Base-by-base conservation (phyloP, 2,329 filamentous ascomycete species). In the Aciculosporium take region DNA sequence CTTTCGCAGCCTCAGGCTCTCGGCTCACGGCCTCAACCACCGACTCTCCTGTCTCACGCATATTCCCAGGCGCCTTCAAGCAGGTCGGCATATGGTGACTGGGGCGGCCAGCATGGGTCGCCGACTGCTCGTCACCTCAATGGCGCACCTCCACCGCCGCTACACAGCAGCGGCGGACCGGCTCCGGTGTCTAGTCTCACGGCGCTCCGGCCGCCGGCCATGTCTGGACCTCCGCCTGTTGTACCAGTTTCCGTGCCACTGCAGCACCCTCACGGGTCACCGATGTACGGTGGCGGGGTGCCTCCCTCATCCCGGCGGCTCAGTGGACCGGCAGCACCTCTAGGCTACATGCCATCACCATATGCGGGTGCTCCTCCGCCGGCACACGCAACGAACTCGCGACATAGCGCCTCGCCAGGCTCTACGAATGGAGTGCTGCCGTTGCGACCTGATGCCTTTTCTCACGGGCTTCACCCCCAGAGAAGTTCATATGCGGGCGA, bases 51-150 rank as follows among this genome's bases (percentile, higher is more conserved):
- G 37, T 39, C 53, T 33, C 54, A 58, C 28, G 45, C 50, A 17
- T 61, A 57, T 32, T 37, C 45, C 12, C 48, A 56, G 17, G 52
- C 53, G 8, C 49, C 53, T n/a, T 45, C 53, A 18, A 48, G 51
- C 39, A 49, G 47, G 30, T 41, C 44, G 30, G 44, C 50, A 21
- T 60, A 63, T 51, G 55, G 54, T 32, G 69, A 71, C 43, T 76
- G 74, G 67, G 65, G 68, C 23, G 66, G 68, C 27, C 68, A 69
- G 40, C 67, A 71, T 45, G 64, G 65, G 29, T 63, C 71, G 3
- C 59, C 65, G 28, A 54, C n/a, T n/a, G n/a, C 65, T 23, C 65
- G 67, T 40, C 66, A 72, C 32, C 51, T 73, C 35, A 77, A 74
- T 50, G 68, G 71, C 28, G 69, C 55, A 10, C 56, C 54, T 27